phyloP scores from a whole-genome alignment of 768 basidiomycete species.

The Psilocybe cubensis region DNA sequence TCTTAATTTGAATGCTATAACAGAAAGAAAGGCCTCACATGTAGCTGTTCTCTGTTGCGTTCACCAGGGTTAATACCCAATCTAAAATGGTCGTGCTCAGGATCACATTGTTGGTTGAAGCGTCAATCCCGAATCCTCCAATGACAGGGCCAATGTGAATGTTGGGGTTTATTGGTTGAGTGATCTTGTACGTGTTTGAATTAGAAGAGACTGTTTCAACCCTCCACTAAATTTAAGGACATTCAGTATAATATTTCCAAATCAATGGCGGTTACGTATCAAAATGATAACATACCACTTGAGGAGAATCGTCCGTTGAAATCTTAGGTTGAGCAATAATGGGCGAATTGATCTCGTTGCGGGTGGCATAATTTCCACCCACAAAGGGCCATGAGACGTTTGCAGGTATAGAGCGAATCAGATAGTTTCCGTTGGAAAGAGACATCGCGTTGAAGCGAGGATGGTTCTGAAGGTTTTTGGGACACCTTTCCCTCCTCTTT shows the following conservation, averaged over 20 bases:
- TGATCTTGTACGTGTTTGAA: not conserved
- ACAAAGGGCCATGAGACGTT: not conserved
- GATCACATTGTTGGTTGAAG: not conserved
- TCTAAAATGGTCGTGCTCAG: not conserved
- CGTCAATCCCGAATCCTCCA: not conserved
- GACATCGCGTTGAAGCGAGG: too few relatives aligned
- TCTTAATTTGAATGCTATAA: too few relatives aligned
- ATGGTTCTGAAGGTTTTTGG: too few relatives aligned
- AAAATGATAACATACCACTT: not conserved
- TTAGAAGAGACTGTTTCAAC: not conserved
- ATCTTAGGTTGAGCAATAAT: not conserved
- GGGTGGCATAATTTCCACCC: not conserved
- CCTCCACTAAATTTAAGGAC: too few relatives aligned
- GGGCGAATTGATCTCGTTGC: not conserved
- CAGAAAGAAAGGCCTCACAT: too few relatives aligned
- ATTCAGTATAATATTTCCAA: too few relatives aligned
- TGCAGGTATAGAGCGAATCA: not conserved
- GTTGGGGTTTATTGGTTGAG: not conserved
- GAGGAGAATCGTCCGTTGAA: not conserved
- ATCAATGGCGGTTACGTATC: too few relatives aligned
- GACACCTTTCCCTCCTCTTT: too few relatives aligned
- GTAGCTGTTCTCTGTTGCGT: not conserved
- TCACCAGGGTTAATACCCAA: not conserved
- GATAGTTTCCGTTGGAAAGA: not conserved
- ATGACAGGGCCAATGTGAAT: constrained; percentile 1